Percentiles rank a stretch among this genome's conserved stretches.
Evolutionary conservation across 805 yeast species (phyloP).

Genomic region (Novakomyces olei): DNA sequence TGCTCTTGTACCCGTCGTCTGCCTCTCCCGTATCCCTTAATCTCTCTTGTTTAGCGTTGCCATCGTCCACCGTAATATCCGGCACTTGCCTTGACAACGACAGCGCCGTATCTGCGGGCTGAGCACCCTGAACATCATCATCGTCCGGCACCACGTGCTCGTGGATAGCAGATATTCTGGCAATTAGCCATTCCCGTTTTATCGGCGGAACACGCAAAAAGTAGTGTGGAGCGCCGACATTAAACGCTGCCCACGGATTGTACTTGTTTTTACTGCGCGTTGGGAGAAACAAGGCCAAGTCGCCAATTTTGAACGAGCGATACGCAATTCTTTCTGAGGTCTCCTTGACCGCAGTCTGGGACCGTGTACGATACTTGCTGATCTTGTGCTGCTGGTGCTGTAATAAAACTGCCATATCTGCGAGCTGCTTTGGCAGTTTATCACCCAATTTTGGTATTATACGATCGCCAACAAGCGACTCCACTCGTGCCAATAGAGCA

Average conservation of each 20-base stretch:
- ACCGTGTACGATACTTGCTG: too few relatives aligned
- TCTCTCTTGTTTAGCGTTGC: background rate
- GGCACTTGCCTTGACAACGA: background rate
- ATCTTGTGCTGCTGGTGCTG: too few relatives aligned
- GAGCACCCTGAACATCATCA: background rate
- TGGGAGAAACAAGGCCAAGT: slow-evolving; percentile 66
- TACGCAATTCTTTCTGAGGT: background rate
- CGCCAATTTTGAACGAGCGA: slow-evolving; percentile 40
- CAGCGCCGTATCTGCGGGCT: background rate
- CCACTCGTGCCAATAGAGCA: too few relatives aligned
- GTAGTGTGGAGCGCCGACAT: slow-evolving; percentile 69
- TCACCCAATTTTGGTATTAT: too few relatives aligned
- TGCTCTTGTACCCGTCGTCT: background rate
- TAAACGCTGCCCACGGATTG: slow-evolving; percentile 72
- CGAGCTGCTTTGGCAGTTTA: too few relatives aligned
- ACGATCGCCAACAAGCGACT: too few relatives aligned
- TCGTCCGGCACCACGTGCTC: background rate
- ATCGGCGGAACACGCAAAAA: slow-evolving; percentile 25
- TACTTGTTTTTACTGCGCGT: slow-evolving; percentile 22
- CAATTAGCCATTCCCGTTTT: background rate
- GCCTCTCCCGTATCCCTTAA: background rate
- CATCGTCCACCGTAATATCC: background rate
- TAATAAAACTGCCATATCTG: too few relatives aligned
- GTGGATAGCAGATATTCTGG: background rate
- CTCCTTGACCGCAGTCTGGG: background rate